Evolutionary conservation across 768 basidiomycete genomes (phyloP).

Genomic region (Crassisporium funariophilum): DNA sequence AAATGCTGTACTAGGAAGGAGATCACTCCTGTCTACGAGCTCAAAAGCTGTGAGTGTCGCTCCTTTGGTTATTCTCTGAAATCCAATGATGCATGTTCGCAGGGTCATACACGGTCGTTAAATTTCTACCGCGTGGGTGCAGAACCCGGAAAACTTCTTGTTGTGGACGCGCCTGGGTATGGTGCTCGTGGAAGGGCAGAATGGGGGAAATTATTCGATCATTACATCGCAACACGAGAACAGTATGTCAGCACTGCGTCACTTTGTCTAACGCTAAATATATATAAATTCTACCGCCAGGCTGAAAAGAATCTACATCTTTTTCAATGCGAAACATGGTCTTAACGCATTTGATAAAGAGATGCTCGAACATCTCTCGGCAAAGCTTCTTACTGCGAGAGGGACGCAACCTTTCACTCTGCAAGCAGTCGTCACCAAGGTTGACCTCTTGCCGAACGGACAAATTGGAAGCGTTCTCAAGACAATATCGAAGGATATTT

Average conservation of each 20-base stretch:
- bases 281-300: constrained; percentile 35
- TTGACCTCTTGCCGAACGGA: constrained; percentile 48
- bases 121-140: constrained; percentile 74
- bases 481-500: constrained; percentile 52
- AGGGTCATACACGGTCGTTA: constrained; percentile 74
- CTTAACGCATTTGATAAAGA: constrained; percentile 54
- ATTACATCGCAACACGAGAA: constrained; percentile 60
- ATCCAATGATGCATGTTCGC: constrained; percentile 2
- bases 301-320: constrained; percentile 68
- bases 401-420: constrained; percentile 54
- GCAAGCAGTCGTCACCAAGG: constrained; percentile 75
- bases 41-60: constrained; percentile 62
- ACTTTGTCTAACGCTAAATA: constrained; percentile 3
- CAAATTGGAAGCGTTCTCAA: constrained; percentile 38
- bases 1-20: constrained; percentile 66
- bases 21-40: constrained; percentile 59
- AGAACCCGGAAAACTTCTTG: constrained; percentile 57
- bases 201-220: constrained; percentile 73
- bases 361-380: constrained; percentile 62
- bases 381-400: constrained; percentile 38
- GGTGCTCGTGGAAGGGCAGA: constrained; percentile 71
- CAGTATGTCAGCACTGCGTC: constrained; percentile 42
- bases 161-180: constrained; percentile 85
- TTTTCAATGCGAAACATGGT: constrained; percentile 70
- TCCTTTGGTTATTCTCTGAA: neutral